These are phyloP conservation scores for Termitomyces sp. DNA, from an alignment of 768 basidiomycete species.

Conservation along the genomic window DNA sequence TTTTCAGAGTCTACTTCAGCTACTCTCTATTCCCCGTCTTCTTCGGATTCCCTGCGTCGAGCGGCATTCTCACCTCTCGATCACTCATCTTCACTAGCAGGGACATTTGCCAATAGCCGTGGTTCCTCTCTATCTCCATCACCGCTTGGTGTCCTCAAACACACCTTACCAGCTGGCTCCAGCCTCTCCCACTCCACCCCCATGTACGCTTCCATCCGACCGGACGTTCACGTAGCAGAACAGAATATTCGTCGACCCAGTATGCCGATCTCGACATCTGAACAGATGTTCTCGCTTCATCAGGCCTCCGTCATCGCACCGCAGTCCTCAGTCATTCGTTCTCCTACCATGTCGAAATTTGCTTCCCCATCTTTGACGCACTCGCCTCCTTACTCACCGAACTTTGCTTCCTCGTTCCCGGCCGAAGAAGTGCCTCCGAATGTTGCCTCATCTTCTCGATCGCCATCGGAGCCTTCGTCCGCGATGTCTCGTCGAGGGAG, in stretches of 20 bases:
- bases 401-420: background rate
- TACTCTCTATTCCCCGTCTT: slow-evolving; percentile 32
- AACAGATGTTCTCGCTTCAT: slow-evolving; percentile 11
- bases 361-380: slow-evolving; percentile 3
- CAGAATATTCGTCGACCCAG: slow-evolving; percentile 24
- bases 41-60: slow-evolving; percentile 29
- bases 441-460: background rate
- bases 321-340: slow-evolving; percentile 6
- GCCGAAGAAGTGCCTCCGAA: background rate
- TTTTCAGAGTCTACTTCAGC: slow-evolving; percentile 13
- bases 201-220: slow-evolving; percentile 22
- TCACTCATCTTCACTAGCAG: slow-evolving; percentile 23
- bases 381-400: slow-evolving; percentile 15
- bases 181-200: slow-evolving; percentile 27
- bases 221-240: slow-evolving; percentile 8
- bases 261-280: slow-evolving; percentile 23
- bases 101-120: slow-evolving; percentile 19
- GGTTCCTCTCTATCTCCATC: slow-evolving; percentile 16
- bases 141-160: slow-evolving; percentile 13
- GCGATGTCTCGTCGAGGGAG: slow-evolving; percentile 19
- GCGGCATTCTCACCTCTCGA: slow-evolving; percentile 26
- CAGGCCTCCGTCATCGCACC: background rate
- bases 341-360: slow-evolving; percentile 1
- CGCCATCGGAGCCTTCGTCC: slow-evolving; percentile 4
- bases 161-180: slow-evolving; percentile 5